Base-by-base conservation (phyloP, 225 moss, liverwort and hornwort species). In the Marchantia paleacea region DNA sequence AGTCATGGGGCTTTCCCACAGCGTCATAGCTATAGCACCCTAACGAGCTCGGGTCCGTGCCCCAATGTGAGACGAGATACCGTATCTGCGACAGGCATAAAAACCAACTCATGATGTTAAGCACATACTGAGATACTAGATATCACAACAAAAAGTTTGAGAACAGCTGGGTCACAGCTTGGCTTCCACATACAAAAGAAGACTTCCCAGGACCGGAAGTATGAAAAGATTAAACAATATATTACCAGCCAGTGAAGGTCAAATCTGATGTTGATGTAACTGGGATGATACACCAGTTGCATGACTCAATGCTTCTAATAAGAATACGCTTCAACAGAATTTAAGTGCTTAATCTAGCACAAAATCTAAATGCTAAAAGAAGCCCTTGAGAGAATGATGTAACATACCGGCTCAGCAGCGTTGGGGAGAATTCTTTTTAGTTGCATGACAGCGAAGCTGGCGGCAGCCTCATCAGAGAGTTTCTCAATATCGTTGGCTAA, bases 11-110 rank as follows among this genome's bases (percentile, higher is more conserved):
- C 78, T 95, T 99, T 28, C 99, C 99, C 51, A 99, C 94, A 53
- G 90, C 90, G 66, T 99, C 99, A 77, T 92, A 99, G 82, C 99
- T 99, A 72, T 99, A 99, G 82, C 99, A 99, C 24, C 99, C 99
- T 72, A 89, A 80, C 64, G 99, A 95, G 84, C 87, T 92, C 50
- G 89, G 91, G 81, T 99, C 99, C 61, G 90, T 91, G 52, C 99
- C 95, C 99, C 99, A 99, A 50, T 91, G 94, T 19, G 99, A 92
- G 73, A 99, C 95, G 54, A 94, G 82, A 83, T 90, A 99, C 19
- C 86, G 88, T 39, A 83, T 91, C 97, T 97, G 89, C 84, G 85
- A 73, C 72, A 73, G 1, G 72, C 55, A 76, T 7, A 76, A n/a
- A 12, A 25, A 64, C 39, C 39, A 39, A 39, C 39, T 39, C 39